Evolutionary conservation across 345 rosid genomes (phyloP).

Genomic region (Acer campestre): DNA sequence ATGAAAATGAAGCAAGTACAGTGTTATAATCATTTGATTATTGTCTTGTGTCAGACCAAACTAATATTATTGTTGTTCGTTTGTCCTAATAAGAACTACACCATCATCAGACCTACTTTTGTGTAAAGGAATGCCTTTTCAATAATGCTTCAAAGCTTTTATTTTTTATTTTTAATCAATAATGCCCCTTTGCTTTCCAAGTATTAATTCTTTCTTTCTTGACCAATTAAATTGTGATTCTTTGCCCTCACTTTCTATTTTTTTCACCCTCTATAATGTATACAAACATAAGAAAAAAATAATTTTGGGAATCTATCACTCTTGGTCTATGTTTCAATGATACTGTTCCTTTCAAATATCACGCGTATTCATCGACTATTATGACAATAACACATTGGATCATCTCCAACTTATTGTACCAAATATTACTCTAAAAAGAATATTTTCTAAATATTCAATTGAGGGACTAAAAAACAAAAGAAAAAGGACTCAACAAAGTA

Average conservation of each 20-base stretch:
- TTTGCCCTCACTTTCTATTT: neutral
- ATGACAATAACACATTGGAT: too few relatives aligned
- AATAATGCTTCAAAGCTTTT: slow-evolving; percentile 13
- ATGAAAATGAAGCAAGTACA: slow-evolving; percentile 17
- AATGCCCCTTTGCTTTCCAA: neutral
- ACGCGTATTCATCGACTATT: too few relatives aligned
- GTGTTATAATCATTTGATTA: slow-evolving; percentile 23
- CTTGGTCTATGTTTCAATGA: too few relatives aligned
- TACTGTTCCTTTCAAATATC: too few relatives aligned
- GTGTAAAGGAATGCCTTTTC: slow-evolving; percentile 13
- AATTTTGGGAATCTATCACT: too few relatives aligned
- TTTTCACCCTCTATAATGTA: neutral
- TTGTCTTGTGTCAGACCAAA: slow-evolving; percentile 20
- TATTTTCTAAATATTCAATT: too few relatives aligned
- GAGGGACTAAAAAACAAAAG: too few relatives aligned
- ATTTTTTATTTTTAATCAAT: neutral
- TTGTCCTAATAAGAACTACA: slow-evolving; percentile 20
- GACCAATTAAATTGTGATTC: neutral
- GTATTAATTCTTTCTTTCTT: neutral
- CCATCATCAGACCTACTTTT: slow-evolving; percentile 8
- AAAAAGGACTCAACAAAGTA: too few relatives aligned
- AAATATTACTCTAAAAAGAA: too few relatives aligned
- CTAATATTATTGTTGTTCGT: slow-evolving; percentile 24
- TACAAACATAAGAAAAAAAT: neutral
- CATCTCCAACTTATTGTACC: too few relatives aligned